Percentiles rank a stretch among this genome's conserved stretches.
phyloP scores from a whole-genome alignment of 768 basidiomycete species.

The Epithele typhae region DNA sequence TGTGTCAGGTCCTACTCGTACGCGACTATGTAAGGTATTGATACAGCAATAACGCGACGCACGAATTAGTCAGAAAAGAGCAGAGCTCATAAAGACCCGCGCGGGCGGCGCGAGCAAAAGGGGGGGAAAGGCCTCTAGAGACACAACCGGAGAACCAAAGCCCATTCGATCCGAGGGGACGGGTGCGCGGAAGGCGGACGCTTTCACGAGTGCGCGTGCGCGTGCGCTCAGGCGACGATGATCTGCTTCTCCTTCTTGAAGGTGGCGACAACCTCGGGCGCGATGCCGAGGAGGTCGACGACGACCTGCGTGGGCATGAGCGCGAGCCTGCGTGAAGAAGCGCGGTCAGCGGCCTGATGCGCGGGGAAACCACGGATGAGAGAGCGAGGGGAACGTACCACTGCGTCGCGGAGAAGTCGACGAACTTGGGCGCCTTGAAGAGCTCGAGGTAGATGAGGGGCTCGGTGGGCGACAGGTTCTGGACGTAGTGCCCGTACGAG shows the following conservation, averaged over 20 bases:
- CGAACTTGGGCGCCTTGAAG: constrained; percentile 22
- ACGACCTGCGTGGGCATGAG: constrained; percentile 22
- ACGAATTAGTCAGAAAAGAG: no score
- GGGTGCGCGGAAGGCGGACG: no score
- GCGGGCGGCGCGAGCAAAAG: no score
- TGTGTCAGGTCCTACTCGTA: no score
- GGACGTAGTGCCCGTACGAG: constrained; percentile 23
- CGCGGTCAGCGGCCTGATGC: not conserved
- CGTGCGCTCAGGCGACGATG: constrained; percentile 12
- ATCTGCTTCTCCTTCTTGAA: constrained; percentile 22
- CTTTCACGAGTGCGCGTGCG: no score
- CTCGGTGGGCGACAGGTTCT: constrained; percentile 24
- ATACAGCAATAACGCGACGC: no score
- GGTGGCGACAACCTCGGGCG: constrained; percentile 9
- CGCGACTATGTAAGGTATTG: no score
- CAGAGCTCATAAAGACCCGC: no score
- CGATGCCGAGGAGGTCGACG: constrained; percentile 21
- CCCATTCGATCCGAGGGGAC: no score
- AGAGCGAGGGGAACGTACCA: constrained; percentile 6
- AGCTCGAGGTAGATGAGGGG: constrained; percentile 24
- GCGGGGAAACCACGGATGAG: not conserved
- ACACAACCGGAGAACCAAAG: no score
- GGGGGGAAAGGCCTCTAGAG: no score
- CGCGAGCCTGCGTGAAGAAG: constrained; percentile 12
- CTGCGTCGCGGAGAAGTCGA: constrained; percentile 24